Evolutionary conservation across 2,329 filamentous ascomycete species (phyloP), one percentile per base, ranked within the genome.

Genomic region (Pseudocercospora fuligena): DNA sequence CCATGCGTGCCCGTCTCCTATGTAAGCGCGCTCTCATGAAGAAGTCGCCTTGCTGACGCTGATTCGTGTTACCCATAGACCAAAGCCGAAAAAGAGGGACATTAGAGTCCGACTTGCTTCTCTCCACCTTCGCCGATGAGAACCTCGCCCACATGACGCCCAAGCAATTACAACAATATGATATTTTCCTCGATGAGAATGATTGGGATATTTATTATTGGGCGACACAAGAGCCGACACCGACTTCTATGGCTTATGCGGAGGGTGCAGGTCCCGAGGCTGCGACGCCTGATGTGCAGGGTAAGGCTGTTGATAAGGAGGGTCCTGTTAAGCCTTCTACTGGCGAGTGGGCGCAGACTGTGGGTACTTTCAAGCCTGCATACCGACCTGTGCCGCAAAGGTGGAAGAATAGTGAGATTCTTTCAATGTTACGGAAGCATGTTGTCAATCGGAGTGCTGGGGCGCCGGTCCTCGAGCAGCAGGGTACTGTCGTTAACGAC

Each of bases 131-230:
- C 79, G 95, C 95, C 70, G 88, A 94, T 72, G 83, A 85, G 63
- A 86, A 96, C 80, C 89, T 99, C 23, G 83, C 85, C 51, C 83
- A 82, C 68, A 97, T 99, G 92, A 87, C 87, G 1, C 80, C 83
- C 5, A 80, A 84, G 60, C 91, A 96, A 77, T 89, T 98, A 73
- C 81, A 87, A 73, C 88, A 97, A 80, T 98, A 95, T 83, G 94
- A 98, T 79, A 83, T 86, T 29, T 96, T 99, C 84, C 89, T 99
- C 64, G 95, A 99, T 80, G 95, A 99, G 82, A 99, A 99, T 81
- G 95, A 99, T 83, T 99, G 95, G 95, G 95, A 99, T 79, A 97
- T 99, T 69, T 99, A 99, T 85, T 99, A 99, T 86, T 99, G 95
- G 95, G 93, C 92, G 3, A 99, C 95, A 16, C 95, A 99, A 80